Conservation (phyloP, 208 protist species). For the Naegleria fowleri region DNA sequence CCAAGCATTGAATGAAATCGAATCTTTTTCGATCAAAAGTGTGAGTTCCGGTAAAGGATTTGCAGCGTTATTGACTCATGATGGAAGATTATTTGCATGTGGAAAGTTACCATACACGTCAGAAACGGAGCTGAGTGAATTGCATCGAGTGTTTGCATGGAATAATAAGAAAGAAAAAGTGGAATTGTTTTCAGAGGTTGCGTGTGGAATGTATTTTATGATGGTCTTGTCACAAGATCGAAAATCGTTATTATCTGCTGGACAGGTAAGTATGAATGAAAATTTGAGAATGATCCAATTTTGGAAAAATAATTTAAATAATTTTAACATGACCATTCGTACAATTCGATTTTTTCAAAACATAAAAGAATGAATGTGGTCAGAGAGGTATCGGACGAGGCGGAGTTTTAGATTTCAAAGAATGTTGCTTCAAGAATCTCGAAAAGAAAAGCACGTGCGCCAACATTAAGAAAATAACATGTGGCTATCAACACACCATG, state of each 20-base stretch:
- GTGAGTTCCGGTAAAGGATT: background rate
- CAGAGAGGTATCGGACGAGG: background rate
- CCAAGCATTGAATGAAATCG: background rate
- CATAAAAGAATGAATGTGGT: slow-evolving; percentile 13
- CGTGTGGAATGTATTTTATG: background rate
- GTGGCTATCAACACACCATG: background rate
- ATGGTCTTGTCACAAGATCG: background rate
- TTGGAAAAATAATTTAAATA: too few relatives aligned
- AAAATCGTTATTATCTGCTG: background rate
- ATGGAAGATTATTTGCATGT: background rate
- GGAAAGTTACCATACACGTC: background rate
- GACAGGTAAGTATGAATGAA: too few relatives aligned
- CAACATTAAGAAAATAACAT: background rate
- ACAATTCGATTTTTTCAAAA: too few relatives aligned
- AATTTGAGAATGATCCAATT: too few relatives aligned
- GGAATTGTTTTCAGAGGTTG: background rate
- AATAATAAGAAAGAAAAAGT: background rate
- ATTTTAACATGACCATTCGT: too few relatives aligned
- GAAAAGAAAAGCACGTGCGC: background rate
- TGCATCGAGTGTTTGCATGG: background rate
- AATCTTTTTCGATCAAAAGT: background rate
- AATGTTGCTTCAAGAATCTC: background rate
- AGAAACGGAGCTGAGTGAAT: background rate
- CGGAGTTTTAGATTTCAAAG: background rate
- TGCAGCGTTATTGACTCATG: background rate